phyloP scores from a whole-genome alignment of 768 basidiomycete genomes.

The Cystofilobasidium bisporidii region DNA sequence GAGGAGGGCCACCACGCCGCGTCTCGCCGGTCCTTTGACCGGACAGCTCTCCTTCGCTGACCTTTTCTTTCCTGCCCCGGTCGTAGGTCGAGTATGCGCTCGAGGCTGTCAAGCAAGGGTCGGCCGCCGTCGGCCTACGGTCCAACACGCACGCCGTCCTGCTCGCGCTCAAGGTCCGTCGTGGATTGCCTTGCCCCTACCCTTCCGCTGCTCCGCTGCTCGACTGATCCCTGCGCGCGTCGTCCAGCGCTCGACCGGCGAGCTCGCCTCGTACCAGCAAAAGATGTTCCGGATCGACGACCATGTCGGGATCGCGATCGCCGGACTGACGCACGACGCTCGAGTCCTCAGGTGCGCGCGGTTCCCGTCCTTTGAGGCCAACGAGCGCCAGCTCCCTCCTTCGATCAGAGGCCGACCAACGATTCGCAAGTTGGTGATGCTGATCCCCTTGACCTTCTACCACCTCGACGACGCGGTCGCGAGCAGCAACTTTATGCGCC shows the following conservation, averaged over 20 bases:
- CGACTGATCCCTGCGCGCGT: not conserved
- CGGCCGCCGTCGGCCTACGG: conserved; percentile 91
- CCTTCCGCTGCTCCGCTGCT: not conserved
- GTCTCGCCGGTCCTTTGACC: too few species aligned
- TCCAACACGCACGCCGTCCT: conserved; percentile 91
- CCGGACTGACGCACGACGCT: conserved; percentile 96
- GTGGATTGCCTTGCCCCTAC: not conserved
- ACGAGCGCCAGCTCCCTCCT: too few species aligned
- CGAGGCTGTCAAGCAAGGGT: conserved; percentile 98
- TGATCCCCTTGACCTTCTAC: too few species aligned
- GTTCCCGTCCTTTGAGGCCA: too few species aligned
- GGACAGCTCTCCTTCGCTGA: too few species aligned
- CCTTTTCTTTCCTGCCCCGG: not conserved
- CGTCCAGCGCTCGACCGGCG: conserved; percentile 83
- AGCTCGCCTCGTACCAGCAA: conserved; percentile 98
- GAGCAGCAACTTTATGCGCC: conserved; percentile 93
- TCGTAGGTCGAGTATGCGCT: conserved; percentile 90
- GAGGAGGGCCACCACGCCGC: not conserved
- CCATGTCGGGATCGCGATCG: conserved; percentile 98
- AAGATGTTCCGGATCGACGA: conserved; percentile 99
- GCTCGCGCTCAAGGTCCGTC: conserved; percentile 75
- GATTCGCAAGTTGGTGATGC: too few species aligned
- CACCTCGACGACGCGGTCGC: too few species aligned
- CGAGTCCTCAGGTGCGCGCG: conserved; percentile 79
- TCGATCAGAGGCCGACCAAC: too few species aligned